Evolutionary conservation across 2,329 filamentous ascomycete genomes (phyloP), one percentile per base, ranked within the genome.

Genomic region (Colletotrichum tropicicola): DNA sequence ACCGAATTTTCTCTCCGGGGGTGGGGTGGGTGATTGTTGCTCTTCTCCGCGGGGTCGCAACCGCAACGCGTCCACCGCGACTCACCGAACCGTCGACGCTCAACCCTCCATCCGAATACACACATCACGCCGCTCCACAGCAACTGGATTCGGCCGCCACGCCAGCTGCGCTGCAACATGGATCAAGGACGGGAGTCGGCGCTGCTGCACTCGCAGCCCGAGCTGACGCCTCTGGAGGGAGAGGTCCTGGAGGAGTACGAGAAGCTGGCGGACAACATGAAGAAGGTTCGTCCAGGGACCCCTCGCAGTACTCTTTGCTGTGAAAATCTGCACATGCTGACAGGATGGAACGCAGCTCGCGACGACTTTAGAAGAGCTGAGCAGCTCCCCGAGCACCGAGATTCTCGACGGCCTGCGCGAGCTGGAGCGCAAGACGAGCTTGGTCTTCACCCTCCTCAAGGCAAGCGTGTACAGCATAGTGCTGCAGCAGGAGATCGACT

Each of bases 381-480:
- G 87, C 17, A 85, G 87, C 45, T 86, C 89, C 25, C 92, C 94
- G 0, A 91, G 93, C 21, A 91, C 91, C 6, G 93, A 92, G 70
- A 94, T 97, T 61, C 85, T 97, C 56, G 93, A 99, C 77, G 91
- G 92, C 8, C 84, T 99, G 71, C 85, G 96, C 57, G 90, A 94
- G 44, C 83, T 99, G 58, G 96, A 99, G 83, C 86, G 96, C 71
- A 98, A 98, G 84, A 98, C 95, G 44, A 94, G 93, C 70, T 83
- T 97, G 58, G 95, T 98, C 21, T 98, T 97, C 79, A 99, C 96
- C 68, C 80, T 98, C 75, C 86, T 99, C 75, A 99, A 99, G 83
- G 95, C 96, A 17, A 98, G 95, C 78, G 96, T 99, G 68, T 99
- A 99, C 82, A 97, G 92, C 75, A 99, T 99, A 82, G 94, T 99